These are phyloP conservation scores for Thamnidium elegans DNA, from an alignment of 192 early-diverging fungal genomes.

Conservation along the genomic window DNA sequence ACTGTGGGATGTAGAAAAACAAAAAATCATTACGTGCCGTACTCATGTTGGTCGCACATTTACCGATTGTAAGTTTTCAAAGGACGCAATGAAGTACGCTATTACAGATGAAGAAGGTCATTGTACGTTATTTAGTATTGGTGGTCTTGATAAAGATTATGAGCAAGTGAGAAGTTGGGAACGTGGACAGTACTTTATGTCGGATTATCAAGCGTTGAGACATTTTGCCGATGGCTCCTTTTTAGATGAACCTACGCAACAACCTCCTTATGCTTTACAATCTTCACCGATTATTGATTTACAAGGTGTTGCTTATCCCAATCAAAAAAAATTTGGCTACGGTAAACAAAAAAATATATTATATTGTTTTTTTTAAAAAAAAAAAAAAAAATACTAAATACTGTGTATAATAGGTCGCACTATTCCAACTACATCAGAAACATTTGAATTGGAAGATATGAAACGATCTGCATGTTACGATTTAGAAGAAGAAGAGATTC, in stretches of 20 bases:
- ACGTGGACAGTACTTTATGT: slow-evolving; percentile 73
- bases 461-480: slow-evolving; percentile 38
- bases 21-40: slow-evolving; percentile 13
- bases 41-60: slow-evolving; percentile 52
- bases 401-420: slow-evolving; percentile 41
- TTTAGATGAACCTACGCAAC: slow-evolving; percentile 67
- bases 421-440: slow-evolving; percentile 47
- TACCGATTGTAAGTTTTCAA: slow-evolving; percentile 71
- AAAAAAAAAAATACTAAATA: background rate
- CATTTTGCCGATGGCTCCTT: slow-evolving; percentile 64
- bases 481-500: slow-evolving; percentile 39
- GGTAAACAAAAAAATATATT: slow-evolving; percentile 22
- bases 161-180: slow-evolving; percentile 44
- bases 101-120: slow-evolving; percentile 70
- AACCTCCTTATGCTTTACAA: slow-evolving; percentile 60
- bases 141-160: slow-evolving; percentile 46
- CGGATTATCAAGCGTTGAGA: slow-evolving; percentile 69
- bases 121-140: slow-evolving; percentile 68
- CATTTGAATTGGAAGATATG: slow-evolving; percentile 50
- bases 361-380: background rate
- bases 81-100: slow-evolving; percentile 68
- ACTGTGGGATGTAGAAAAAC: slow-evolving; percentile 63
- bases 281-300: slow-evolving; percentile 60
- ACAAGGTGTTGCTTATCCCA: slow-evolving; percentile 63
- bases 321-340: slow-evolving; percentile 54